Evolutionary conservation across 306 rosid genomes (phyloP), one percentile per base, ranked within the genome.

Genomic region (Cicer bijugum): DNA sequence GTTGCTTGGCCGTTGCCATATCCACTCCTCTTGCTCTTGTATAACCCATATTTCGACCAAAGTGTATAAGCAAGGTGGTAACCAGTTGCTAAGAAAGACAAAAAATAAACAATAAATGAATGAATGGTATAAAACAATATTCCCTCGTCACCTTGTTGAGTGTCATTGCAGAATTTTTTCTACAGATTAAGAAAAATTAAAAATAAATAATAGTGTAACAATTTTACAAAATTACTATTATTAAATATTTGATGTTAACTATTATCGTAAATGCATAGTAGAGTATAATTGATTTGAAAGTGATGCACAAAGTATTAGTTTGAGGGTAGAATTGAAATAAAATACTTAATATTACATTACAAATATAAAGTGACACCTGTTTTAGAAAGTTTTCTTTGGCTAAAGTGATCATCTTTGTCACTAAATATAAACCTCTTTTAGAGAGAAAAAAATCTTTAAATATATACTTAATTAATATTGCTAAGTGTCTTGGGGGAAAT

Each of bases 11-110:
- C 0, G 77, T 91, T 50, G 82, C 39, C 88, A 94, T 71, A 65
- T 91, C 96, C 45, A 87, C 14, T 10, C 82, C 91, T 84, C 69
- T 80, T 0, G 96, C 89, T 82, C 78, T 91, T 4, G 93, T 80
- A 86, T 86, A 94, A 47, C 97, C 99, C 85, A 78, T 79, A 61
- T 61, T 78, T 78, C 90, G 84, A 75, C 97, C 89, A 33, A 78
- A 55, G 83, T 90, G 89, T 82, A 95, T 89, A 69, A 95, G 95
- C 72, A 85, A 61, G 23, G 91, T 59, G 15, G 97, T 87, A 20
- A 87, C 90, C 65, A 95, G 38, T 95, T 91, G 99, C 99, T 93
- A 82, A 47, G 56, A 81, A 60, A 73, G 42, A 44, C 17, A 82
- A 20, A 48, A 80, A 11, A 61, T 23, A 76, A 40, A 12, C n/a